phyloP scores from a whole-genome alignment of 2,329 filamentous ascomycete species.

The Ramichloridium luteum region DNA sequence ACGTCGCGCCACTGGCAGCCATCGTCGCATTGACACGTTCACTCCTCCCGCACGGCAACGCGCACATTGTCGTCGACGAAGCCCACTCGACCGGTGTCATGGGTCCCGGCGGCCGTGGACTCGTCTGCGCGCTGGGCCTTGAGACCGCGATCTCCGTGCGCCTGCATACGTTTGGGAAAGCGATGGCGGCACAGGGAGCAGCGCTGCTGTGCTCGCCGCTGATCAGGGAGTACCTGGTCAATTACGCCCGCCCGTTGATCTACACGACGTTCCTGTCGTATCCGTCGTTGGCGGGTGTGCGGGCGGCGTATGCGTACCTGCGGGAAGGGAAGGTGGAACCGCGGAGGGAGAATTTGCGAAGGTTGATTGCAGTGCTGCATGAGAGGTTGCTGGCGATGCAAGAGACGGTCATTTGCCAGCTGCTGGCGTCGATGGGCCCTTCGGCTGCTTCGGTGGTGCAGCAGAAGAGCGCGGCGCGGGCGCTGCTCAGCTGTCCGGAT shows the following conservation, averaged over 20 bases:
- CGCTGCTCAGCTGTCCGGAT: slow-evolving; percentile 22
- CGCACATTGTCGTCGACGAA: slow-evolving; percentile 54
- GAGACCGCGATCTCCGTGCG: slow-evolving; percentile 46
- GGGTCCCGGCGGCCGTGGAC: slow-evolving; percentile 43
- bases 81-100: slow-evolving; percentile 54
- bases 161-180: slow-evolving; percentile 56
- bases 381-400: slow-evolving; percentile 31
- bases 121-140: slow-evolving; percentile 46
- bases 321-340: slow-evolving; percentile 35
- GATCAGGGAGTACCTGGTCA: slow-evolving; percentile 54
- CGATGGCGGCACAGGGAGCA: slow-evolving; percentile 54
- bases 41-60: slow-evolving; percentile 45
- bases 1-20: slow-evolving; percentile 51
- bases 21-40: slow-evolving; percentile 47
- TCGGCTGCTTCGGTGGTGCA: slow-evolving; percentile 1
- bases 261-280: slow-evolving; percentile 61
- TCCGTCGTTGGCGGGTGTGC: slow-evolving; percentile 47
- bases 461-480: slow-evolving; percentile 2
- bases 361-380: slow-evolving; percentile 36
- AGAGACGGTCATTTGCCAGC: too few relatives aligned
- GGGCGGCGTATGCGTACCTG: slow-evolving; percentile 47
- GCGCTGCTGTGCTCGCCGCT: slow-evolving; percentile 50
- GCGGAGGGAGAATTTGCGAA: slow-evolving; percentile 34
- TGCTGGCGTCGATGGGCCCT: too few relatives aligned
- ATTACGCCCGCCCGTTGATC: slow-evolving; percentile 63